phyloP scores from a whole-genome alignment of 306 rosid genomes.

The Dryas drummondii region DNA sequence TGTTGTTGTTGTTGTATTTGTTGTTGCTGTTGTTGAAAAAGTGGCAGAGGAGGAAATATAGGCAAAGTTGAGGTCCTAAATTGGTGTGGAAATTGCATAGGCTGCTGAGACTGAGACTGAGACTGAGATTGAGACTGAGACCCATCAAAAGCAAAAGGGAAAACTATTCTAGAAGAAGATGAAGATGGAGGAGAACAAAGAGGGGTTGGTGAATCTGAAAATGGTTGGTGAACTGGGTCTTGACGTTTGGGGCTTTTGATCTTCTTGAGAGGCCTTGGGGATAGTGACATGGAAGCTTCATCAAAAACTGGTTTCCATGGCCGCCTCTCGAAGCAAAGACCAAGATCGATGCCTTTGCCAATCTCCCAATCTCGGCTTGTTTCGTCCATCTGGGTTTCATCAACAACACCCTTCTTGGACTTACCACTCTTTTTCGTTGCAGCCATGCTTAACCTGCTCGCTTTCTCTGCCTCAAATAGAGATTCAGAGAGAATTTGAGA shows the following conservation, averaged over 20 bases:
- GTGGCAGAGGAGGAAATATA: constrained; percentile 20
- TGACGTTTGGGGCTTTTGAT: constrained; percentile 57
- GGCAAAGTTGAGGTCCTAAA: constrained; percentile 33
- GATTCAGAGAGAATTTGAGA: constrained; percentile 21
- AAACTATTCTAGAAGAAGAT: constrained; percentile 50
- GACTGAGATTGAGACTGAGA: constrained; percentile 27
- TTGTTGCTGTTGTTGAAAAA: too few species aligned
- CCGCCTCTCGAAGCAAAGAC: constrained; percentile 35
- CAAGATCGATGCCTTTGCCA: constrained; percentile 36
- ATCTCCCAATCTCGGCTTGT: constrained; percentile 33
- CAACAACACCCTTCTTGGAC: constrained; percentile 38
- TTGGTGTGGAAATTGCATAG: constrained; percentile 46
- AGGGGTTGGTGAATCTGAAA: constrained; percentile 13
- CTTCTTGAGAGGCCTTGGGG: constrained; percentile 72
- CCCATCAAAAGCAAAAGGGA: constrained; percentile 67
- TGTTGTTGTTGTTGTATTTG: constrained; percentile 28
- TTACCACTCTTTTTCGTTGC: constrained; percentile 47
- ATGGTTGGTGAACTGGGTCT: constrained; percentile 27
- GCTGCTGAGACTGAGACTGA: constrained; percentile 29
- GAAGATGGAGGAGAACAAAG: constrained; percentile 19
- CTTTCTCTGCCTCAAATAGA: constrained; percentile 32
- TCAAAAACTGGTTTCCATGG: constrained; percentile 58
- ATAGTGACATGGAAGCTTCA: constrained; percentile 44
- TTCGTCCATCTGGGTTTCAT: constrained; percentile 27
- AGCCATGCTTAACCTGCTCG: constrained; percentile 47